A percentile compares a stretch with the other conserved stretches of the same genome.
Conservation (phyloP, 1,284 basidiomycete genomes). For the Entoloma clypeatum region DNA sequence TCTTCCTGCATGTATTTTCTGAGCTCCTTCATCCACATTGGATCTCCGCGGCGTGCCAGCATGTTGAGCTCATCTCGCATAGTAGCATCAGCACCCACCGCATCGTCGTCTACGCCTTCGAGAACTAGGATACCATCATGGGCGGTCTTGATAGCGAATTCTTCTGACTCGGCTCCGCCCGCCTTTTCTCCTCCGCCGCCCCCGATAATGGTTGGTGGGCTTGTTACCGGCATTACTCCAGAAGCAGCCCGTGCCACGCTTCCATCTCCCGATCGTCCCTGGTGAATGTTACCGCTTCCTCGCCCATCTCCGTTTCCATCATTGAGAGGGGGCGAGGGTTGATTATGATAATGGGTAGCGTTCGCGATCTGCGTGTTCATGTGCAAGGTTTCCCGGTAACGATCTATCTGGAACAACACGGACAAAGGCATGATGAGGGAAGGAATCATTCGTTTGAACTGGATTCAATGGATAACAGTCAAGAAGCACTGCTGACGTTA, state of each 20-base stretch:
- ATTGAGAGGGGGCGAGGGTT: constrained; percentile 4
- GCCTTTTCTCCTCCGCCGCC: not conserved
- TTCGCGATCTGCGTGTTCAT: not conserved
- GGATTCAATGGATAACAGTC: constrained; percentile 4
- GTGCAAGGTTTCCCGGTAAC: constrained; percentile 11
- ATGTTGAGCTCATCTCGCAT: constrained; percentile 10
- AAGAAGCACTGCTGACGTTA: constrained; percentile 5
- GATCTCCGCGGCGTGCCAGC: constrained; percentile 6
- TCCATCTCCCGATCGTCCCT: constrained; percentile 2
- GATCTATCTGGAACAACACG: constrained; percentile 4
- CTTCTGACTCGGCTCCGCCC: constrained; percentile 1
- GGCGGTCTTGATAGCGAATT: not conserved
- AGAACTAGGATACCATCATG: constrained; percentile 1
- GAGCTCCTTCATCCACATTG: constrained; percentile 12
- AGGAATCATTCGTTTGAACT: constrained; percentile 11
- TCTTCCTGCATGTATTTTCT: constrained; percentile 10
- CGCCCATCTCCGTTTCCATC: constrained; percentile 7
- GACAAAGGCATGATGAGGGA: constrained; percentile 5
- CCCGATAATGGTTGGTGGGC: constrained; percentile 3
- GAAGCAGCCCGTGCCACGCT: constrained; percentile 4
- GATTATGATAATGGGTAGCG: not conserved
- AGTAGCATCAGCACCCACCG: constrained; percentile 7
- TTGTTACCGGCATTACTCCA: not conserved
- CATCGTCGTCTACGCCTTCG: constrained; percentile 11
- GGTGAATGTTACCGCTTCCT: constrained; percentile 7